Conservation (phyloP, 306 rosid species). For the Rosa chinensis region DNA sequence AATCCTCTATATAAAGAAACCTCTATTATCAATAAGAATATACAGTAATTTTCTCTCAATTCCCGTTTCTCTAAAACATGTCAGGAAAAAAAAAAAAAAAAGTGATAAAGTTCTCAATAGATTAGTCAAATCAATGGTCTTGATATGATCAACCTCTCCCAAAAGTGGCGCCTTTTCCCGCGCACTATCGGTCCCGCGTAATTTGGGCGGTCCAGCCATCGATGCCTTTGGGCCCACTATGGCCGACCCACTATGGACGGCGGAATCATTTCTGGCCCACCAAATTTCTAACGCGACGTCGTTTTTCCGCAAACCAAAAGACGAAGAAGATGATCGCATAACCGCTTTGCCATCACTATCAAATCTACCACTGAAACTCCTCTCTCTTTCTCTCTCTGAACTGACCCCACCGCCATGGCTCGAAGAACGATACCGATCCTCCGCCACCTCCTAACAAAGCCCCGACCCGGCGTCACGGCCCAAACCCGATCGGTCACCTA, state of each 20-base stretch:
- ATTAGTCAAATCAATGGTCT: neutral
- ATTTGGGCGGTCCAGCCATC: neutral
- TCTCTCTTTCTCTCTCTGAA: neutral
- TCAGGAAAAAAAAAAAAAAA: no score
- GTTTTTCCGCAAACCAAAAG: conserved; percentile 18
- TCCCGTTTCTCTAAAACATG: no score
- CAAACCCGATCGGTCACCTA: conserved; percentile 65
- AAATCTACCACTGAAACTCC: neutral
- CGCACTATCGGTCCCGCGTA: neutral
- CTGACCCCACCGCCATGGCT: conserved; percentile 46
- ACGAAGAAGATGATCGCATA: conserved; percentile 1
- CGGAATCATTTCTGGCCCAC: neutral
- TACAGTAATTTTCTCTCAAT: no score
- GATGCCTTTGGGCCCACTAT: neutral
- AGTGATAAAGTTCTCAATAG: neutral
- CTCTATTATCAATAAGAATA: no score
- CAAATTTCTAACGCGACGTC: neutral
- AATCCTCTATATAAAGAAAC: no score
- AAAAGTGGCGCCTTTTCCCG: neutral
- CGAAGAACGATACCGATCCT: conserved; percentile 38
- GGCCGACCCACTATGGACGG: neutral
- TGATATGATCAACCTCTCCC: neutral
- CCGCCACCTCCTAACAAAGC: conserved; percentile 16
- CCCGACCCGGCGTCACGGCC: neutral
- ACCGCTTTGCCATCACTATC: conserved; percentile 8